Evolutionary conservation across 495 filamentous ascomycete species (phyloP).

Genomic region (Viridothelium virens): DNA sequence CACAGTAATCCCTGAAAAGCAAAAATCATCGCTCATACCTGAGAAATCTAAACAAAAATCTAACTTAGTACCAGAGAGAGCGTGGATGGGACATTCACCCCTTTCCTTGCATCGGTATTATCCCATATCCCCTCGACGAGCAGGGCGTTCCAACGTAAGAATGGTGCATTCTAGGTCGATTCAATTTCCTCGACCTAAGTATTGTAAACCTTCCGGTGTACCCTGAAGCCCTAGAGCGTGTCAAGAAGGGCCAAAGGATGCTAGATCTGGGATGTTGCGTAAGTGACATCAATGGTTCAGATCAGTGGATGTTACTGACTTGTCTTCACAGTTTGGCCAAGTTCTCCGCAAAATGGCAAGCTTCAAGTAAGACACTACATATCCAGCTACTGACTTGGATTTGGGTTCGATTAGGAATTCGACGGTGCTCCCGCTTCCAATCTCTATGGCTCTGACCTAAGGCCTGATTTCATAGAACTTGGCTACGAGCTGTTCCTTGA

Average conservation of each 20-base stretch:
- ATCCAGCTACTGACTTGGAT: background rate
- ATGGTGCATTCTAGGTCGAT: background rate
- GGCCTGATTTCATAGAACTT: constrained; percentile 37
- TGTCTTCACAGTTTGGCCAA: constrained; percentile 18
- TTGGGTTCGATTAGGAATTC: background rate
- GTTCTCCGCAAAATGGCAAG: constrained; percentile 24
- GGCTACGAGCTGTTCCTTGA: constrained; percentile 47
- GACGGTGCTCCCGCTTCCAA: constrained; percentile 26
- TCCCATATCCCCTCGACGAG: background rate
- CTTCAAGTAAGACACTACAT: background rate
- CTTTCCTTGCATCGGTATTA: constrained; percentile 19
- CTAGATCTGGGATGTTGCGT: constrained; percentile 28
- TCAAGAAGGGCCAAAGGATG: constrained; percentile 22
- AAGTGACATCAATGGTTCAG: background rate
- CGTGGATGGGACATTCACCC: constrained; percentile 21
- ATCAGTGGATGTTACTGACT: background rate
- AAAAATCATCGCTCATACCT: no score
- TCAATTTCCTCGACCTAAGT: constrained; percentile 24
- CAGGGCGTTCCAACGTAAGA: background rate
- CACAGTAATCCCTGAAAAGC: no score
- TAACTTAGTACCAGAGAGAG: constrained; percentile 2
- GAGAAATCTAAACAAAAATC: background rate
- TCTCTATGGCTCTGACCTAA: constrained; percentile 40
- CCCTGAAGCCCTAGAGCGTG: constrained; percentile 20
- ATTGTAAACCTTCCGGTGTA: constrained; percentile 17